phyloP scores from a whole-genome alignment of 805 yeast genomes.

The Wickerhamomyces pijperi region DNA sequence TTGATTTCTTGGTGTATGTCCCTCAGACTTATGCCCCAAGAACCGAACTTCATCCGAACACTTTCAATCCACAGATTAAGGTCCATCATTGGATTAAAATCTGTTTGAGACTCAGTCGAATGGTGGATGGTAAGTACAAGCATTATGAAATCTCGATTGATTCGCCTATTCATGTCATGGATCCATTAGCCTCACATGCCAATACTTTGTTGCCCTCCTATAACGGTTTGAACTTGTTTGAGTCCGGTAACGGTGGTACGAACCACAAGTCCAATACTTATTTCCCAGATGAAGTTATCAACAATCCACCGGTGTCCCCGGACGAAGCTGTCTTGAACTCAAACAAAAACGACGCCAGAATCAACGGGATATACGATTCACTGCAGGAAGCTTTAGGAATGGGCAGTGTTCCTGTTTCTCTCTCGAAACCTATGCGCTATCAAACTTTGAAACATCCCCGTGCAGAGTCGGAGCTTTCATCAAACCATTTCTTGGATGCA shows the following conservation, averaged over 20 bases:
- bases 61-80: slow-evolving; percentile 68
- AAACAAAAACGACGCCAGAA: slow-evolving; percentile 18
- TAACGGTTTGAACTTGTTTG: slow-evolving; percentile 20
- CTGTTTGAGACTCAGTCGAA: slow-evolving; percentile 64
- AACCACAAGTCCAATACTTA: slow-evolving; percentile 26
- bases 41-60: slow-evolving; percentile 70
- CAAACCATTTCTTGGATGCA: not conserved
- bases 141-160: slow-evolving; percentile 93
- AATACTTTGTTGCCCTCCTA: slow-evolving; percentile 72
- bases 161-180: slow-evolving; percentile 80
- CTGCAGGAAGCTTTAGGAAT: slow-evolving; percentile 10
- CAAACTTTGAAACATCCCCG: not conserved
- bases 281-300: slow-evolving; percentile 26
- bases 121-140: slow-evolving; percentile 62
- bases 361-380: slow-evolving; percentile 9
- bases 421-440: not conserved
- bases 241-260: slow-evolving; percentile 1
- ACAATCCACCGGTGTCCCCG: slow-evolving; percentile 44
- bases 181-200: slow-evolving; percentile 70
- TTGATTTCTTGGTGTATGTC: slow-evolving; percentile 77
- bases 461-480: not conserved
- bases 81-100: slow-evolving; percentile 94
- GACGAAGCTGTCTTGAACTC: slow-evolving; percentile 31
- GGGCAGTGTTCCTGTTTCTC: slow-evolving; percentile 14
- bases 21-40: slow-evolving; percentile 56